Conservation (phyloP, 805 yeast genomes). For the Ogataea methanolica region DNA sequence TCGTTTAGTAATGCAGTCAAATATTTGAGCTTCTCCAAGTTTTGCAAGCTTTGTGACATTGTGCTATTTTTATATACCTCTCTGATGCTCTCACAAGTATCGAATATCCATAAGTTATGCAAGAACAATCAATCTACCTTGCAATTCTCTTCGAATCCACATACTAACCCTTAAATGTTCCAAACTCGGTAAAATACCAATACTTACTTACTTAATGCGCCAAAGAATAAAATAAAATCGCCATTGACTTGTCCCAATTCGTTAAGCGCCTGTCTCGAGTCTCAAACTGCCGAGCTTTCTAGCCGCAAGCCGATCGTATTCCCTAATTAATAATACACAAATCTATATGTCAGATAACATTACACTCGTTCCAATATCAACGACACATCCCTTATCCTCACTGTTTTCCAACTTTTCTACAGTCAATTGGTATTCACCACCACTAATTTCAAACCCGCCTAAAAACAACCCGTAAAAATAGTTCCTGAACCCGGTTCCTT, state of each 20-base stretch:
- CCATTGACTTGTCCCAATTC: constrained; percentile 3
- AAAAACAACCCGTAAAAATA: constrained; percentile 1
- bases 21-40: not conserved
- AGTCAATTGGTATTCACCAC: not conserved
- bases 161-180: too few species aligned
- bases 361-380: constrained; percentile 1
- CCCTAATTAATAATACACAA: too few species aligned
- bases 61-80: too few species aligned
- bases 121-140: too few species aligned
- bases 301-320: too few species aligned
- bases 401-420: not conserved
- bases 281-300: too few species aligned
- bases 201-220: not conserved
- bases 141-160: too few species aligned
- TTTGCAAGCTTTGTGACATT: not conserved
- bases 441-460: not conserved
- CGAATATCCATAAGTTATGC: too few species aligned
- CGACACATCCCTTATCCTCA: not conserved
- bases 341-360: not conserved
- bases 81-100: too few species aligned
- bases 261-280: not conserved
- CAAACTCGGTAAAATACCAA: too few species aligned
- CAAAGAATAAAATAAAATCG: not conserved
- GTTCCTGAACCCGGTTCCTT: not conserved
- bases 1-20: not conserved